Percentiles rank a stretch among this genome's conserved stretches.
Conservation (phyloP, 768 basidiomycete species). For the Lepiota brunneoincarnata region DNA sequence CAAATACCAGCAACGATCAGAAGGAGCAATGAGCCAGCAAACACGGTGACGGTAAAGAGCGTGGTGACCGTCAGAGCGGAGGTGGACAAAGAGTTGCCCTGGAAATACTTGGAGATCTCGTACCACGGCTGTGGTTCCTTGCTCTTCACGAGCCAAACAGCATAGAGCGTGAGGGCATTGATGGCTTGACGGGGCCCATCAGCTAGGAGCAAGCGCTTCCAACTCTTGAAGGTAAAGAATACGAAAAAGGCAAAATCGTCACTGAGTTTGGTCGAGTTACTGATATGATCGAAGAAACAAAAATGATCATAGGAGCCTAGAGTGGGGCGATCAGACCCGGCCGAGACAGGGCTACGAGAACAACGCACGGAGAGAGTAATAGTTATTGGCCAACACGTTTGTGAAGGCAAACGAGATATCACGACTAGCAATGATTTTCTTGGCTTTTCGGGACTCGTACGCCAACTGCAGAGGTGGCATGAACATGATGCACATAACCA, state of each 20-base stretch:
- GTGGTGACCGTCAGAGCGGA: slow-evolving; percentile 86
- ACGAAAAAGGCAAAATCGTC: slow-evolving; percentile 99
- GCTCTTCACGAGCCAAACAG: slow-evolving; percentile 61
- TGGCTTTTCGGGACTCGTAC: slow-evolving; percentile 89
- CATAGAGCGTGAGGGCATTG: slow-evolving; percentile 95
- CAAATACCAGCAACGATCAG: slow-evolving; percentile 81
- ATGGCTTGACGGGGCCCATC: slow-evolving; percentile 97
- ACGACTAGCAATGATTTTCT: slow-evolving; percentile 90
- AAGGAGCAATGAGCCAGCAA: slow-evolving; percentile 77
- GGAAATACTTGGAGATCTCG: slow-evolving; percentile 77
- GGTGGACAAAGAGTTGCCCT: slow-evolving; percentile 70
- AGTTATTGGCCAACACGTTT: slow-evolving; percentile 95
- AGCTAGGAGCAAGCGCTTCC: slow-evolving; percentile 60
- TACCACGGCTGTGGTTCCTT: slow-evolving; percentile 51
- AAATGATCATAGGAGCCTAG: slow-evolving; percentile 94
- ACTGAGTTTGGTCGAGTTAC: slow-evolving; percentile 91
- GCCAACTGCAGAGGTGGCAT: slow-evolving; percentile 47
- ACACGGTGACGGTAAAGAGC: slow-evolving; percentile 87
- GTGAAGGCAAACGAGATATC: slow-evolving; percentile 99
- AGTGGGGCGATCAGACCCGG: slow-evolving; percentile 10
- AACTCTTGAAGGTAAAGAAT: slow-evolving; percentile 98
- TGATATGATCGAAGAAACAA: slow-evolving; percentile 97
- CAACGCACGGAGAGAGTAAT: slow-evolving; percentile 89
- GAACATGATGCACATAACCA: neutral
- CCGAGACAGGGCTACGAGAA: slow-evolving; percentile 1